Conservation (phyloP, 148 eudicot genomes). For the Rhododendron molle region DNA sequence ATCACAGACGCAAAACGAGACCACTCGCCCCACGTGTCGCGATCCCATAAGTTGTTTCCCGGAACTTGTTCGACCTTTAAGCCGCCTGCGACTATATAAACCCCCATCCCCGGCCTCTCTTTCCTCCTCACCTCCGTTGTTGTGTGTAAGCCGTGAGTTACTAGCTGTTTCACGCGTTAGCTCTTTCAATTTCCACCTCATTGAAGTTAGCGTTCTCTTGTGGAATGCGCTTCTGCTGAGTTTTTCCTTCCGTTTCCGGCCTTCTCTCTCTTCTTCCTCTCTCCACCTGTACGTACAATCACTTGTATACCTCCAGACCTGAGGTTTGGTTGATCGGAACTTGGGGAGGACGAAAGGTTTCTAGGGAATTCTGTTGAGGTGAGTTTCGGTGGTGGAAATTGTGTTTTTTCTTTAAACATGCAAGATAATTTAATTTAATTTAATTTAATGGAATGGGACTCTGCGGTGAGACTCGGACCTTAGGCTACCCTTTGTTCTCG, state of each 20-base stretch:
- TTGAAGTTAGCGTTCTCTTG: conserved; percentile 12
- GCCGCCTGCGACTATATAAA: conserved; percentile 17
- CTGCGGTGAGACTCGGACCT: no score
- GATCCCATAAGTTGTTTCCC: background rate
- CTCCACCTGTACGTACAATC: background rate
- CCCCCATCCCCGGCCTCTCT: background rate
- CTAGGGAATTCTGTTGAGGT: background rate
- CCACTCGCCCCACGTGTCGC: conserved; percentile 17
- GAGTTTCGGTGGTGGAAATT: background rate
- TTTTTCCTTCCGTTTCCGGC: background rate
- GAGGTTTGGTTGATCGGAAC: background rate
- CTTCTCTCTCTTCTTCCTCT: background rate
- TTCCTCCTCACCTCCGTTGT: background rate
- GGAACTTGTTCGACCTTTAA: conserved; percentile 10
- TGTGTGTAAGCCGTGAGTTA: no score
- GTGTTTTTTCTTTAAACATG: background rate
- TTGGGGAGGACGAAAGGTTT: background rate
- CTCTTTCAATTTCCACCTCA: background rate
- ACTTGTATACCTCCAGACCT: background rate
- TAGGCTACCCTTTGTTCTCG: no score
- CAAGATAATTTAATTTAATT: background rate
- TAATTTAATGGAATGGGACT: background rate
- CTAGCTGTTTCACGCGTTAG: background rate
- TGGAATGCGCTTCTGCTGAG: conserved; percentile 19
- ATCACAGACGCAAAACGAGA: background rate